Evolutionary conservation across 345 rosid species (phyloP), one percentile per base, ranked within the genome.

Genomic region (Brassica cretica): DNA sequence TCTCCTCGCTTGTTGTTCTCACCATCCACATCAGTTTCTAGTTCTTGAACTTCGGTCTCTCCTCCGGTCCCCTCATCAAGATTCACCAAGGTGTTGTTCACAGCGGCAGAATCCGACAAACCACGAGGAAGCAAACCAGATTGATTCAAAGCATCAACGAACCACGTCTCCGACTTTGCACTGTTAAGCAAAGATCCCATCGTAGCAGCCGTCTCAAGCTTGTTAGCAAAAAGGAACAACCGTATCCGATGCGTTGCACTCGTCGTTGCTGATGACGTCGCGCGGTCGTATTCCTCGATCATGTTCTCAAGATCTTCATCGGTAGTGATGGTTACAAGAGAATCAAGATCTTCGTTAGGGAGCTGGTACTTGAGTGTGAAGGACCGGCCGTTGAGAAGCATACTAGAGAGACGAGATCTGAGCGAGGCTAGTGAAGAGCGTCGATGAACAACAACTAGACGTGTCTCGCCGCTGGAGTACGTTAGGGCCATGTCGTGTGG

Each of bases 261-360:
- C 12, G 83, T 76, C 5, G 88, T 80, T 60, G 87, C 60, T 10
- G 86, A 75, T 0, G 88, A 56, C 4, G 84, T 56, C 21, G 85
- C 61, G 6, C 92, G 92, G 63, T 94, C 96, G 67, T 89, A 85
- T 60, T 94, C 97, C 68, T 92, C 94, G 33, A 90, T 64, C 96
- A 92, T 84, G 76, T 90, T 92, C 70, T 92, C 93, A 14, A 94
- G 89, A 85, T 94, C 97, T 76, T 94, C 96, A 75, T 86, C 91
- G 6, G 91, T 89, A 56, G 91, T 73, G 76, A 92, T 85, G 24
- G 93, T 83, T n/a, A 90, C 90, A 14, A 92, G 88, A 3, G 94
- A 90, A 81, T 92, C 96, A 6, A 94, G 95, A 63, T 90, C 98
- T 82, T 92, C 98, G 61, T 71, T 74, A 4, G 97, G 97, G 59